These are phyloP conservation scores for Thermomyces lanuginosus DNA, from an alignment of 2,329 filamentous ascomycete genomes.

Conservation along the genomic window DNA sequence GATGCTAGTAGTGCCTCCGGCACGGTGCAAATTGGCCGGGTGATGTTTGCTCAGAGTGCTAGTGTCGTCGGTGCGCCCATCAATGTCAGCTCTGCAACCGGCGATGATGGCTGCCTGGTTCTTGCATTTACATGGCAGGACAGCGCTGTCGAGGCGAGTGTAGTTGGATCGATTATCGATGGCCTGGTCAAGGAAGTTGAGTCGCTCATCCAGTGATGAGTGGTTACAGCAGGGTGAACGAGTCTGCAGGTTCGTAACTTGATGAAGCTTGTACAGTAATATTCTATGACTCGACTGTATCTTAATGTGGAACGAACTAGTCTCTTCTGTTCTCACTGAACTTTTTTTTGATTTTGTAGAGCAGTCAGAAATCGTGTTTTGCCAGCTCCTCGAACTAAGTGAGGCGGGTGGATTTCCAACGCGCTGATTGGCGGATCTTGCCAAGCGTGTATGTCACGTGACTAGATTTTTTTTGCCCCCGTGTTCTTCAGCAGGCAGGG, in stretches of 20 bases:
- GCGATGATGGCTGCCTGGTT: slow-evolving; percentile 28
- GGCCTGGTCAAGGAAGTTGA: neutral
- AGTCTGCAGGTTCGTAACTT: too few species aligned
- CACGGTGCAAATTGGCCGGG: slow-evolving; percentile 19
- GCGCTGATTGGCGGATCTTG: neutral
- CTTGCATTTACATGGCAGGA: slow-evolving; percentile 28
- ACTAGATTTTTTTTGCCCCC: slow-evolving; percentile 1
- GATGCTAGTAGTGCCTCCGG: slow-evolving; percentile 4
- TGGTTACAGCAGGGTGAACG: too few species aligned
- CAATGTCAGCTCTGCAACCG: slow-evolving; percentile 26
- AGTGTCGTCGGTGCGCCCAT: slow-evolving; percentile 24
- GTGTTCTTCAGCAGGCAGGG: slow-evolving; percentile 1
- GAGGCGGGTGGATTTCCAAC: too few species aligned
- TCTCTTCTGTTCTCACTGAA: too few species aligned
- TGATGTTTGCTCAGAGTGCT: slow-evolving; percentile 31
- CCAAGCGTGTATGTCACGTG: neutral
- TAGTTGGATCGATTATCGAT: slow-evolving; percentile 7
- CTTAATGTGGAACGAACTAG: too few species aligned
- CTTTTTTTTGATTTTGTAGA: too few species aligned
- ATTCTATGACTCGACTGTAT: too few species aligned
- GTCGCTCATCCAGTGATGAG: too few species aligned
- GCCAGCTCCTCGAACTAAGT: too few species aligned
- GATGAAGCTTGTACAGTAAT: too few species aligned
- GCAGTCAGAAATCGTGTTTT: too few species aligned
- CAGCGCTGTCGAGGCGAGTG: slow-evolving; percentile 16